Conservation (phyloP, 306 rosid genomes). For the Rosa persica region DNA sequence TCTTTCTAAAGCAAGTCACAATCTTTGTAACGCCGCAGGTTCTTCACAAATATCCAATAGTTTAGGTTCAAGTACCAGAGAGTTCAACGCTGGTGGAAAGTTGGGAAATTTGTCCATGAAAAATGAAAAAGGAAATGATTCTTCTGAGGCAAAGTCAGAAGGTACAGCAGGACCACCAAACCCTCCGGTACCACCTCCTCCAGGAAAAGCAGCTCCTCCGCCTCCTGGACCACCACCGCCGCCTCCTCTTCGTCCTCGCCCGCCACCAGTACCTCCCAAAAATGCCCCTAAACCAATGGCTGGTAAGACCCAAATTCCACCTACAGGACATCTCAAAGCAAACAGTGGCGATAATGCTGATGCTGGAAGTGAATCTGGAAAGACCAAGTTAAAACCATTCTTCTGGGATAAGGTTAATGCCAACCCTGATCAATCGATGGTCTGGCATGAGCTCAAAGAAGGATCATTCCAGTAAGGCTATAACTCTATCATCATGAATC, state of each 20-base stretch:
- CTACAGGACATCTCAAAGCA: slow-evolving; percentile 25
- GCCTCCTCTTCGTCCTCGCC: slow-evolving; percentile 30
- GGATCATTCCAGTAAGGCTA: slow-evolving; percentile 92
- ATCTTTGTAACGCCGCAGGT: slow-evolving; percentile 40
- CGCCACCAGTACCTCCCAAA: slow-evolving; percentile 47
- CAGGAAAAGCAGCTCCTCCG: slow-evolving; percentile 47
- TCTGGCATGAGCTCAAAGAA: slow-evolving; percentile 83
- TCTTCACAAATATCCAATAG: slow-evolving; percentile 50
- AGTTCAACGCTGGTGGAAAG: slow-evolving; percentile 26
- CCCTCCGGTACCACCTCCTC: slow-evolving; percentile 46
- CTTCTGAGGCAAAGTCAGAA: slow-evolving; percentile 34
- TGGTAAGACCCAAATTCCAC: slow-evolving; percentile 39
- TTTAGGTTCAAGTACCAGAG: slow-evolving; percentile 39
- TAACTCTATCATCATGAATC: slow-evolving; percentile 18
- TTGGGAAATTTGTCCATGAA: slow-evolving; percentile 29
- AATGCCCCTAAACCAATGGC: slow-evolving; percentile 57
- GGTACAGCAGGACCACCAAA: slow-evolving; percentile 29
- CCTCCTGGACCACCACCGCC: slow-evolving; percentile 50
- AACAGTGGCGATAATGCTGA: slow-evolving; percentile 25
- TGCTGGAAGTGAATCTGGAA: slow-evolving; percentile 47
- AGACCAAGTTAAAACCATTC: slow-evolving; percentile 89
- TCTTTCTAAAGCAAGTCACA: slow-evolving; percentile 19
- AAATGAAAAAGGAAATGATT: slow-evolving; percentile 35
- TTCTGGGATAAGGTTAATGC: slow-evolving; percentile 96
- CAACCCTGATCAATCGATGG: slow-evolving; percentile 85